Conservation (phyloP, 148 eudicot species). For the Dianthus caryophyllus region DNA sequence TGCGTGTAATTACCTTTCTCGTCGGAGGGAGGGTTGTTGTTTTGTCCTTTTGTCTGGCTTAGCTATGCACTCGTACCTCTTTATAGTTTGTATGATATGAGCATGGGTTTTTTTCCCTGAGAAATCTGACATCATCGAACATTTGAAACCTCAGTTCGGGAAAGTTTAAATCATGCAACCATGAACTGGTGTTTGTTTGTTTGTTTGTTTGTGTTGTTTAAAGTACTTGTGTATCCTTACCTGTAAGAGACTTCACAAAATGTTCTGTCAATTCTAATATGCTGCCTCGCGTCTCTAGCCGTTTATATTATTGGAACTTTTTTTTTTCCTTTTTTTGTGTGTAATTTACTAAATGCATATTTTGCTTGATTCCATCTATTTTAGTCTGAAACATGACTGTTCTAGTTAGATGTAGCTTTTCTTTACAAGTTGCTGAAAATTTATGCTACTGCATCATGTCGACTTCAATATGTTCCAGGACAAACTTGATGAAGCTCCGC, state of each 20-base stretch:
- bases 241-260: not conserved
- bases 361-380: not conserved
- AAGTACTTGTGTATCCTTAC: too few relatives aligned
- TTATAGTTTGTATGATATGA: not conserved
- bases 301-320: not conserved
- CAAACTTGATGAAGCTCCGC: slow-evolving; percentile 98
- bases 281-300: not conserved
- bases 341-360: too few relatives aligned
- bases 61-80: not conserved
- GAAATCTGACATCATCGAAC: not conserved
- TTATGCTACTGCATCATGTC: slow-evolving; percentile 23
- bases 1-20: not conserved
- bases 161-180: not conserved
- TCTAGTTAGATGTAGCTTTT: not conserved
- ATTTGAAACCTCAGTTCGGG: not conserved
- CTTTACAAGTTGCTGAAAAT: not conserved
- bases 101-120: not conserved
- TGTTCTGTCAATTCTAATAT: not conserved
- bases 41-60: not conserved
- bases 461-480: slow-evolving; percentile 44
- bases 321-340: not conserved
- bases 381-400: not conserved
- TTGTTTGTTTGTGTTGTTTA: not conserved
- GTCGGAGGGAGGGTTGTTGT: too few relatives aligned
- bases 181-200: not conserved